Percentiles rank a stretch among this genome's conserved stretches.
phyloP scores from a whole-genome alignment of 2,329 filamentous ascomycete species.

The Pseudocercospora ulei region DNA sequence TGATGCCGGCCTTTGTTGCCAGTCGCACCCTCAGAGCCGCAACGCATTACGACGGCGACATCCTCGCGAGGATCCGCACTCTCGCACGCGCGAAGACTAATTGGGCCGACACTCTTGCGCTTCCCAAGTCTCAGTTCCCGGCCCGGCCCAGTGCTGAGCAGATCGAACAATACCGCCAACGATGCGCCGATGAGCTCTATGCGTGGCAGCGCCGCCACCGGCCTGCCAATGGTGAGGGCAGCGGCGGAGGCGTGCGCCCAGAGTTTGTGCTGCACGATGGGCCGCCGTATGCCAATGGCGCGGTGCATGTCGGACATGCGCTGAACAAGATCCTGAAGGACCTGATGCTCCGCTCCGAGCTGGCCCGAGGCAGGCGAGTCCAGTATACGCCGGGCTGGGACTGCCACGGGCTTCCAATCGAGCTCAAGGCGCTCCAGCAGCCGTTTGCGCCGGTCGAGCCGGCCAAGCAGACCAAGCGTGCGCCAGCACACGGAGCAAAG shows the following conservation, averaged over 20 bases:
- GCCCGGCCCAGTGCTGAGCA: constrained; percentile 38
- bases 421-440: constrained; percentile 76
- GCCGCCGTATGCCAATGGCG: constrained; percentile 90
- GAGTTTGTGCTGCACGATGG: constrained; percentile 86
- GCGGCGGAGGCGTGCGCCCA: constrained; percentile 40
- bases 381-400: constrained; percentile 91
- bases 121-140: constrained; percentile 44
- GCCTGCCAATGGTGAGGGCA: constrained; percentile 27
- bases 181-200: constrained; percentile 82
- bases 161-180: constrained; percentile 54
- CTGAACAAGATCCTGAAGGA: constrained; percentile 97
- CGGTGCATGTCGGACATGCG: constrained; percentile 83
- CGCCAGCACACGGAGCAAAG: constrained; percentile 27
- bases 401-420: constrained; percentile 92
- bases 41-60: constrained; percentile 2
- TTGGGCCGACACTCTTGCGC: constrained; percentile 38
- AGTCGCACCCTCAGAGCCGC: constrained; percentile 14
- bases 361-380: constrained; percentile 66
- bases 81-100: constrained; percentile 17
- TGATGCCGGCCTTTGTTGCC: constrained; percentile 14
- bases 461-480: constrained; percentile 29
- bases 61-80: constrained; percentile 11
- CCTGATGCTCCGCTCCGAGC: constrained; percentile 71
- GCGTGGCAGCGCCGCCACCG: constrained; percentile 60
- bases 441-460: constrained; percentile 31